Evolutionary conservation across 768 basidiomycete species (phyloP).

Genomic region (Suillus fuscotomentosus): DNA sequence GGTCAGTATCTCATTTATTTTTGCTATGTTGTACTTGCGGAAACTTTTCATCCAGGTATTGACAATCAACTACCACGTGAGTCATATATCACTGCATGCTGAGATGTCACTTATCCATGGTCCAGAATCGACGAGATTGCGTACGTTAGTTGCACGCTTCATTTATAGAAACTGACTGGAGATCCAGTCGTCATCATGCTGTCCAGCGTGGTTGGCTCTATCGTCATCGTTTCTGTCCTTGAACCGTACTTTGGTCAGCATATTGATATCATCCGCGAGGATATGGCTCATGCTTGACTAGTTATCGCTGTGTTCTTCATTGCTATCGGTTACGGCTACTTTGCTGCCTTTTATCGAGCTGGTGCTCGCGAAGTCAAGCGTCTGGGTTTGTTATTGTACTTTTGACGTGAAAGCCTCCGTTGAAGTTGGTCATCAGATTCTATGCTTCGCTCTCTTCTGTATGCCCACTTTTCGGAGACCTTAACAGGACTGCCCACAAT

Average conservation of each 20-base stretch:
- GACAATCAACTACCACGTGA: conserved; percentile 61
- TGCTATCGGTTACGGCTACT: conserved; percentile 60
- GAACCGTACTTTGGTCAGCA: conserved; percentile 61
- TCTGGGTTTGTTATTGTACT: conserved; percentile 28
- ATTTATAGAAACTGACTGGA: not conserved
- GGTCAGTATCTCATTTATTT: conserved; percentile 31
- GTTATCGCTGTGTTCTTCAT: conserved; percentile 57
- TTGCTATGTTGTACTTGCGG: not conserved
- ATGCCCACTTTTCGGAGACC: conserved; percentile 77
- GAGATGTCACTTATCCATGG: not conserved
- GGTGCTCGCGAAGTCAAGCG: conserved; percentile 74
- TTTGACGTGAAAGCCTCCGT: not conserved
- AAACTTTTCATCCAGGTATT: conserved; percentile 16
- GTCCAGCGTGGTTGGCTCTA: conserved; percentile 47
- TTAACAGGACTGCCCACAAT: conserved; percentile 70
- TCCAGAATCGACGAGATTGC: conserved; percentile 54
- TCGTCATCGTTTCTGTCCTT: conserved; percentile 55
- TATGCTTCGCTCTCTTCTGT: conserved; percentile 70
- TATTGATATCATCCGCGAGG: not conserved
- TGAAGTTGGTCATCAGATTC: conserved; percentile 42
- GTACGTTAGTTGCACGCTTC: conserved; percentile 26
- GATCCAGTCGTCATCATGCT: conserved; percentile 47
- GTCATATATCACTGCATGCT: conserved; percentile 9
- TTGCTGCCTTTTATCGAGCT: conserved; percentile 66
- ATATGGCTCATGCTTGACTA: conserved; percentile 16